Percentiles rank a stretch among this genome's conserved stretches.
Conservation (phyloP, 352 stramenopile genomes). For the Globisporangium canariense region DNA sequence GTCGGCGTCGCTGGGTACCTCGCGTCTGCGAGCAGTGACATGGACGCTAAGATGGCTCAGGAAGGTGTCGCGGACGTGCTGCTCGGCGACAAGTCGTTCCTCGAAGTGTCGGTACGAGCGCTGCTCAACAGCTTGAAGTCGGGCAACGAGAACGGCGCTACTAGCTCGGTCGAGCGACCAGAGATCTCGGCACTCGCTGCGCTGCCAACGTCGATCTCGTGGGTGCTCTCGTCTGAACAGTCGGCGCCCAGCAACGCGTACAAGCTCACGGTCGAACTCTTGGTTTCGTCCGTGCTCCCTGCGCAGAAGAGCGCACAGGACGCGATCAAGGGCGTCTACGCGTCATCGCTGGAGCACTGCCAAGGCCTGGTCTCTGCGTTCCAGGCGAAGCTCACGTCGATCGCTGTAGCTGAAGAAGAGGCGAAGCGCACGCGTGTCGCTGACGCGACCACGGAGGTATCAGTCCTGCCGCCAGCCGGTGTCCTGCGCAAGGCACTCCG, state of each 20-base stretch:
- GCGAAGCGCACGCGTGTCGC: constrained; percentile 16
- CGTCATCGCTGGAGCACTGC: constrained; percentile 58
- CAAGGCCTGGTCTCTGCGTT: constrained; percentile 48
- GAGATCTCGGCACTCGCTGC: constrained; percentile 59
- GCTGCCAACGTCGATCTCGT: constrained; percentile 51
- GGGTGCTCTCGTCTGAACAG: constrained; percentile 70
- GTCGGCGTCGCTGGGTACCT: constrained; percentile 58
- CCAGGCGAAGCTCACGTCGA: constrained; percentile 46
- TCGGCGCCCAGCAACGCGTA: constrained; percentile 44
- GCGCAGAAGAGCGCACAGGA: constrained; percentile 49
- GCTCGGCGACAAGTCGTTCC: constrained; percentile 45
- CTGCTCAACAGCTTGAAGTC: constrained; percentile 31
- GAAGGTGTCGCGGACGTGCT: constrained; percentile 47
- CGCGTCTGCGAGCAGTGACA: constrained; percentile 48
- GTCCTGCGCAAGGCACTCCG: constrained; percentile 62
- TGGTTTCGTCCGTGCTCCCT: constrained; percentile 44
- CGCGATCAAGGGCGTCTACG: constrained; percentile 45
- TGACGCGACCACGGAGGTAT: constrained; percentile 23
- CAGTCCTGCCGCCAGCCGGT: constrained; percentile 41
- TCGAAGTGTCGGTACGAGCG: constrained; percentile 38
- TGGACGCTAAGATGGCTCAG: constrained; percentile 54
- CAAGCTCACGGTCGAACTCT: constrained; percentile 53
- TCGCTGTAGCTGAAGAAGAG: constrained; percentile 36
- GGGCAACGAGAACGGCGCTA: constrained; percentile 18
- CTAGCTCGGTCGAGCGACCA: constrained; percentile 27